These are phyloP conservation scores for Scenedesmus sp. DNA, from an alignment of 163 green algal genomes.

Conservation along the genomic window DNA sequence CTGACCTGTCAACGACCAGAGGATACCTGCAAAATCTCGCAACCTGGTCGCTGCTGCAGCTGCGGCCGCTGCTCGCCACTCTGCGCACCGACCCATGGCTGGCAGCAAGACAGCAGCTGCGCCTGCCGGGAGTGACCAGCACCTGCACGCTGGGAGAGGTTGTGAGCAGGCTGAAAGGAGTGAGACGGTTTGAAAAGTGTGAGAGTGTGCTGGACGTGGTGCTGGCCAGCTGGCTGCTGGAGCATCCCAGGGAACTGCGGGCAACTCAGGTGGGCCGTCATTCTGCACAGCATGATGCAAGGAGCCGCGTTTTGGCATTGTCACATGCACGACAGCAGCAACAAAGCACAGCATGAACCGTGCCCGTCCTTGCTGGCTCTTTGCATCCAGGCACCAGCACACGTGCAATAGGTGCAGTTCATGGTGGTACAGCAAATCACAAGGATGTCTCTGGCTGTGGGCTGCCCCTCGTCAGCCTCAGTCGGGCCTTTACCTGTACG, in stretches of 20 bases:
- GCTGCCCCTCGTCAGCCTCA: too few species aligned
- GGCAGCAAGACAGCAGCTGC: not conserved
- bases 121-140: not conserved
- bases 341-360: too few species aligned
- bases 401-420: too few species aligned
- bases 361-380: too few species aligned
- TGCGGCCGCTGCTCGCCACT: not conserved
- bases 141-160: not conserved
- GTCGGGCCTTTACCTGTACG: too few species aligned
- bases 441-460: too few species aligned
- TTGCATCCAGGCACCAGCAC: too few species aligned
- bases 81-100: not conserved
- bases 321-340: too few species aligned
- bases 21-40: not conserved
- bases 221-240: conserved; percentile 17
- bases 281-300: too few species aligned
- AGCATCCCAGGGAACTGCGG: not conserved
- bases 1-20: not conserved
- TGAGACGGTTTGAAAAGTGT: conserved; percentile 15
- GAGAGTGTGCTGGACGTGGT: not conserved
- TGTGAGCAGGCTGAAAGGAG: not conserved
- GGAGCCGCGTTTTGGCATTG: too few species aligned
- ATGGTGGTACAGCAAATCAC: too few species aligned
- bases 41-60: not conserved
- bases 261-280: not conserved